These are phyloP conservation scores for Mortierella sp. DNA, from an alignment of 371 early-diverging fungal species.

Conservation along the genomic window DNA sequence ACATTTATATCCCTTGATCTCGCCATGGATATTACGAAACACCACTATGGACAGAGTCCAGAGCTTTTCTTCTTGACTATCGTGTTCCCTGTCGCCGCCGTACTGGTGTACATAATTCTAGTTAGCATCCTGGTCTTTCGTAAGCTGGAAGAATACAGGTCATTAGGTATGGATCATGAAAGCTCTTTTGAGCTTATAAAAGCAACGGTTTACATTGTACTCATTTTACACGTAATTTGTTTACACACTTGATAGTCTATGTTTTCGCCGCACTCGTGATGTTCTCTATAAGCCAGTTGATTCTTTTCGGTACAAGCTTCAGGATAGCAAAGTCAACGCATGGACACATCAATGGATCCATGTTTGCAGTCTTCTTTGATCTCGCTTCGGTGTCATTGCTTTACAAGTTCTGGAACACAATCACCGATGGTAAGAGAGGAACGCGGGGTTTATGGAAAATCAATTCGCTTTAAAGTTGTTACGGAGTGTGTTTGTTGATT, in stretches of 20 bases:
- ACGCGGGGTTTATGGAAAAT: no score
- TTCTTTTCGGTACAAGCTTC: constrained; percentile 21
- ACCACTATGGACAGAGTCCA: constrained; percentile 22
- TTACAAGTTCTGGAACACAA: constrained; percentile 33
- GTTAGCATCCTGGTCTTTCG: constrained; percentile 10
- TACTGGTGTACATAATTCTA: constrained; percentile 14
- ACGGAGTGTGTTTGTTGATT: not conserved
- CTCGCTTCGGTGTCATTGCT: constrained; percentile 6
- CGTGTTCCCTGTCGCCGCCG: constrained; percentile 21
- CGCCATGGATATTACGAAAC: constrained; percentile 17
- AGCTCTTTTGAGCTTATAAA: constrained; percentile 4
- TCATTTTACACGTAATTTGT: not conserved
- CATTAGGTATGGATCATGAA: constrained; percentile 10
- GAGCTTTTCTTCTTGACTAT: constrained; percentile 23
- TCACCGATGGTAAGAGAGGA: constrained; percentile 38
- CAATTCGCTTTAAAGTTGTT: not conserved
- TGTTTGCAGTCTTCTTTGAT: constrained; percentile 23
- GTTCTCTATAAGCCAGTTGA: constrained; percentile 15
- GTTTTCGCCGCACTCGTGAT: constrained; percentile 1
- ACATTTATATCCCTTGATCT: constrained; percentile 20
- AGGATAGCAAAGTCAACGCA: constrained; percentile 10
- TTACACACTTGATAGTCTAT: constrained; percentile 12
- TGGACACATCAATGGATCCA: constrained; percentile 18
- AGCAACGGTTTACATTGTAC: no score
- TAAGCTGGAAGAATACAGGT: constrained; percentile 16